phyloP scores from a whole-genome alignment of 257 asterid genomes.

The Nicotiana attenuata region DNA sequence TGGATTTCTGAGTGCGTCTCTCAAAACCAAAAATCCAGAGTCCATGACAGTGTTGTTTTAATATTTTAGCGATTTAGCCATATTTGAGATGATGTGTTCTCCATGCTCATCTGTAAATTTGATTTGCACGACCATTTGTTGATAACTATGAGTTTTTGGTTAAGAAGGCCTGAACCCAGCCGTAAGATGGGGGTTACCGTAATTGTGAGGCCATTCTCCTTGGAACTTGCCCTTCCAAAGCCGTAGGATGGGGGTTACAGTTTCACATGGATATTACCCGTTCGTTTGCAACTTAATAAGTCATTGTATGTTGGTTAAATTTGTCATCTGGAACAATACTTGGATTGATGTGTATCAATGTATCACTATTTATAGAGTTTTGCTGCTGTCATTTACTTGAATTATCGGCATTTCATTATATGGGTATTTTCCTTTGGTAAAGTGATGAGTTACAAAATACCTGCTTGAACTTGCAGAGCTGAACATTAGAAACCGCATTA shows the following conservation, averaged over 20 bases:
- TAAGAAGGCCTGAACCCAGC: not conserved
- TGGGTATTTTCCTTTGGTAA: not conserved
- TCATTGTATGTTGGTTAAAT: conserved; percentile 7
- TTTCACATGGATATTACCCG: not conserved
- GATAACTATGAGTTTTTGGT: conserved; percentile 8
- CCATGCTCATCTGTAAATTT: not conserved
- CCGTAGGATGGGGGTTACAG: not conserved
- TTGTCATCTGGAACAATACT: not conserved
- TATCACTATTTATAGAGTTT: conserved; percentile 1
- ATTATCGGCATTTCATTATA: not conserved
- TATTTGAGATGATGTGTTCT: conserved; percentile 1
- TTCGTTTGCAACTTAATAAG: conserved; percentile 10
- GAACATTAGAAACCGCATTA: not conserved
- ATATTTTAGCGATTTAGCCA: conserved; percentile 45
- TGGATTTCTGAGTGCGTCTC: conserved; percentile 98
- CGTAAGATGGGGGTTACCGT: not conserved
- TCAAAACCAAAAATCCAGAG: conserved; percentile 90
- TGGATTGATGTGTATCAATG: conserved; percentile 5
- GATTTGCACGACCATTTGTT: not conserved
- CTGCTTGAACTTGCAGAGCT: not conserved
- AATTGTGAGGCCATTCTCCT: conserved; percentile 10
- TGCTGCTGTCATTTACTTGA: not conserved
- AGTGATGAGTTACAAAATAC: not conserved
- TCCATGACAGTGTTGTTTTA: conserved; percentile 88
- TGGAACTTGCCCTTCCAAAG: not conserved